Conservation (phyloP, 139 green algal genomes). For the Chlamydomonas asymmetrica region DNA sequence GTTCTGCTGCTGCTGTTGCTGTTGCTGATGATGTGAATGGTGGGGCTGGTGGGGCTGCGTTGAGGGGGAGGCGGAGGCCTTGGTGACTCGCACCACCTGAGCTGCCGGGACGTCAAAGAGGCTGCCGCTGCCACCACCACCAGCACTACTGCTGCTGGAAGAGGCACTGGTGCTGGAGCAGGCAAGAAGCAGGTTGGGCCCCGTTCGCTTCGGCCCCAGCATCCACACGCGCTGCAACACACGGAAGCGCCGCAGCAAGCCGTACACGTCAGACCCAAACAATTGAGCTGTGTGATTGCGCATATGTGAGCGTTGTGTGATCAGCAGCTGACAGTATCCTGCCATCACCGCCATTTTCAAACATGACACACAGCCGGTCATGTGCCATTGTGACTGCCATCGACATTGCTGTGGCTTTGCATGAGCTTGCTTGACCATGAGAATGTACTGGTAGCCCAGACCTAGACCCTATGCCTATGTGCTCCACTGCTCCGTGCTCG, state of each 20-base stretch:
- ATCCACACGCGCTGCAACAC: constrained; percentile 74
- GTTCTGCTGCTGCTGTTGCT: constrained; percentile 10
- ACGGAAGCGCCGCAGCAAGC: no score
- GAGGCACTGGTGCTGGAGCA: background rate
- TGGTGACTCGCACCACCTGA: constrained; percentile 39
- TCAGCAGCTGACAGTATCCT: constrained; percentile 23
- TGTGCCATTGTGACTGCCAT: background rate
- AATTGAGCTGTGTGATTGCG: background rate
- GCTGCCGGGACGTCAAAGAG: constrained; percentile 54
- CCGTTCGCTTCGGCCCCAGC: constrained; percentile 77
- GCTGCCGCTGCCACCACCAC: constrained; percentile 1
- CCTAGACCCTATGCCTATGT: no score
- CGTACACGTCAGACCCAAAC: no score
- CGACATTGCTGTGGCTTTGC: no score
- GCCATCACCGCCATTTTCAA: background rate
- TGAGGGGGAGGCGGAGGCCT: constrained; percentile 8
- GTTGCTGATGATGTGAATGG: background rate
- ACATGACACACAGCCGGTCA: background rate
- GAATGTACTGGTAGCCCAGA: no score
- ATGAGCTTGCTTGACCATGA: no score
- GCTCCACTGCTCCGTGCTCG: no score
- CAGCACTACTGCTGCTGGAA: constrained; percentile 4
- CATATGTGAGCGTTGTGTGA: background rate
- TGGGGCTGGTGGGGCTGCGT: background rate
- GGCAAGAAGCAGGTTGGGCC: constrained; percentile 88